Evolutionary conservation across 2,329 filamentous ascomycete species (phyloP).

Genomic region (Simplicillium sp.): DNA sequence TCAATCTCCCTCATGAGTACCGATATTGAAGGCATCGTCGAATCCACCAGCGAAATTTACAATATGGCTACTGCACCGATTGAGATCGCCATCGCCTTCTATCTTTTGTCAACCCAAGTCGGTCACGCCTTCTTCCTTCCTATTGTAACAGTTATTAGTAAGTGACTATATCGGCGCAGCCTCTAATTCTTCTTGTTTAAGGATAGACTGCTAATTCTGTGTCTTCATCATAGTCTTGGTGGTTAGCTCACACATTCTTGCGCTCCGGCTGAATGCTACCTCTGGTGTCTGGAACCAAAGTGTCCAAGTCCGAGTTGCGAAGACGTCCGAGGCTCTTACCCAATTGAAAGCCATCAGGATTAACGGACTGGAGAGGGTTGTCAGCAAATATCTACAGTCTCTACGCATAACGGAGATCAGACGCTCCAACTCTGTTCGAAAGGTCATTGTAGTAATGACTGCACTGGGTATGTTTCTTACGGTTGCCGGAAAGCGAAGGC

Average conservation of each 20-base stretch:
- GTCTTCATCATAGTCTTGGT: too few species aligned
- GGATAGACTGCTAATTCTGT: too few species aligned
- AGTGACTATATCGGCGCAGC: background rate
- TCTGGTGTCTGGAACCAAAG: background rate
- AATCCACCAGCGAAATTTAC: background rate
- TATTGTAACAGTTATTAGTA: background rate
- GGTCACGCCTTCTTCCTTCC: background rate
- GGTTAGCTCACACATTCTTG: too few species aligned
- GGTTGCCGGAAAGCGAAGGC: too few species aligned
- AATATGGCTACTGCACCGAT: background rate
- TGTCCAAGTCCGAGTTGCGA: background rate
- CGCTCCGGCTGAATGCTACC: too few species aligned
- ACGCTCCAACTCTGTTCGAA: too few species aligned
- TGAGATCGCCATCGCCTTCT: background rate
- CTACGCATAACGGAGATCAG: too few species aligned
- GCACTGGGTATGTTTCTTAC: background rate
- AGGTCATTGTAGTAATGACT: background rate
- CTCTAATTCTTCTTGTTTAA: too few species aligned
- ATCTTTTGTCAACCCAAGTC: background rate
- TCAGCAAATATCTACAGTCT: background rate
- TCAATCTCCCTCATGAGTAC: background rate
- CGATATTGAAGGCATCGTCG: background rate
- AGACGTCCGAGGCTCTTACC: background rate
- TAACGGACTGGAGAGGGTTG: background rate
- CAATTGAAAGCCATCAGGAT: background rate